Evolutionary conservation across 768 basidiomycete genomes (phyloP).

Genomic region (Termitomyces eurrhizus): DNA sequence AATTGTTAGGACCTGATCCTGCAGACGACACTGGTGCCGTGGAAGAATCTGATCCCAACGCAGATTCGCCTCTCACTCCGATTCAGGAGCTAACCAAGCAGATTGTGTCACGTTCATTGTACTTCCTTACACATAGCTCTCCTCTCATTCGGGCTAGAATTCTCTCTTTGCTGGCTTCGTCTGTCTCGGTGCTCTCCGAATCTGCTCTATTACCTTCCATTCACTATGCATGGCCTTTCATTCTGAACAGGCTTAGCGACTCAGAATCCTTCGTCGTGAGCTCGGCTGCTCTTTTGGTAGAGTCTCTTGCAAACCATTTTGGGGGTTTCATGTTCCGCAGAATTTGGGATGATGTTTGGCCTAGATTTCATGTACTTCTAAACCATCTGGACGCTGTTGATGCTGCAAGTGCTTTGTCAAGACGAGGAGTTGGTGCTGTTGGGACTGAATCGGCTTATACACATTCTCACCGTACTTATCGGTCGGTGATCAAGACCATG

Average conservation of each 20-base stretch:
- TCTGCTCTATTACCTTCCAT: constrained; percentile 79
- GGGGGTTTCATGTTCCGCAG: constrained; percentile 85
- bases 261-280: constrained; percentile 74
- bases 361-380: constrained; percentile 65
- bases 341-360: constrained; percentile 94
- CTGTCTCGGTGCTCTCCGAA: constrained; percentile 69
- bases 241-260: constrained; percentile 79
- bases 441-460: constrained; percentile 75
- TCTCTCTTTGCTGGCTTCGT: constrained; percentile 65
- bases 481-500: constrained; percentile 74
- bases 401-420: constrained; percentile 58
- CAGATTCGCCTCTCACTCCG: constrained; percentile 54
- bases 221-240: constrained; percentile 91
- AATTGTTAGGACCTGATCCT: constrained; percentile 15
- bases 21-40: constrained; percentile 20
- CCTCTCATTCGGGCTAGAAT: constrained; percentile 84
- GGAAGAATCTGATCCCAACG: constrained; percentile 33
- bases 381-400: constrained; percentile 60
- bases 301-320: constrained; percentile 59
- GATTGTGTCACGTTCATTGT: constrained; percentile 83
- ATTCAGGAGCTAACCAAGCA: constrained; percentile 75
- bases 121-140: constrained; percentile 89
- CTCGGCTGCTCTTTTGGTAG: constrained; percentile 72
- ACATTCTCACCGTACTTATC: constrained; percentile 75
- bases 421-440: constrained; percentile 44